Percentiles rank a stretch among this genome's conserved stretches.
These are phyloP conservation scores for Phytophthora hybrid DNA, from an alignment of 352 stramenopile species.

Conservation along the genomic window DNA sequence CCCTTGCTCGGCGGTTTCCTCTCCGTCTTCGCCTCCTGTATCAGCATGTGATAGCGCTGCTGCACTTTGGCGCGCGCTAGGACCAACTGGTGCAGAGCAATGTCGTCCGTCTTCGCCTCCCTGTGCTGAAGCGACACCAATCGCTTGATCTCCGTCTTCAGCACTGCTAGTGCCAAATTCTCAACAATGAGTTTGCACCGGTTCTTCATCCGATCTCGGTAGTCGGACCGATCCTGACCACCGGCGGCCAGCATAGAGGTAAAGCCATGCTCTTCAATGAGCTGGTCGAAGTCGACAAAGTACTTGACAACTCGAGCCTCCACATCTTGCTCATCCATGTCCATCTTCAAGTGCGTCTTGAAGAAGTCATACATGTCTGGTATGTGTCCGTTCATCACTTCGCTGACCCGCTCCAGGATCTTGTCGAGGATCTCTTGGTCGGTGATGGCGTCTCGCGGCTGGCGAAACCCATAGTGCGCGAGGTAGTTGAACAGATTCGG, in stretches of 20 bases:
- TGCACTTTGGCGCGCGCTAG: too few species aligned
- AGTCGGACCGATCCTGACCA: background rate
- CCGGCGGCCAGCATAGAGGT: background rate
- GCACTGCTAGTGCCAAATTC: background rate
- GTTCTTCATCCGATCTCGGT: conserved; percentile 7
- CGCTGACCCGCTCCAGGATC: background rate
- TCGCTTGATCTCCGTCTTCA: conserved; percentile 7
- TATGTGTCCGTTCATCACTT: conserved; percentile 1
- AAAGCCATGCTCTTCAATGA: conserved; percentile 6
- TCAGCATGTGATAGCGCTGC: too few species aligned
- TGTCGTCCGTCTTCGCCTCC: too few species aligned
- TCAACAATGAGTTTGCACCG: background rate
- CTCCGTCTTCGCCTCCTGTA: too few species aligned
- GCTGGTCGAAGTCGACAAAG: conserved; percentile 1
- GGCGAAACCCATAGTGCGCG: background rate
- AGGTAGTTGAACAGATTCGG: background rate
- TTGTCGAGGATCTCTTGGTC: background rate
- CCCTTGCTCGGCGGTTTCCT: too few species aligned
- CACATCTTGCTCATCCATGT: conserved; percentile 2
- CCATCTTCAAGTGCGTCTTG: conserved; percentile 4
- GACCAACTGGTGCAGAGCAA: too few species aligned
- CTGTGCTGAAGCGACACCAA: background rate
- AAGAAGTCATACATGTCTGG: background rate
- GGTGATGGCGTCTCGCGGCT: background rate
- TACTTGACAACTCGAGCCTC: conserved; percentile 4